These are phyloP conservation scores for Kwoniella botswanensis DNA, from an alignment of 768 basidiomycete species.

Conservation along the genomic window DNA sequence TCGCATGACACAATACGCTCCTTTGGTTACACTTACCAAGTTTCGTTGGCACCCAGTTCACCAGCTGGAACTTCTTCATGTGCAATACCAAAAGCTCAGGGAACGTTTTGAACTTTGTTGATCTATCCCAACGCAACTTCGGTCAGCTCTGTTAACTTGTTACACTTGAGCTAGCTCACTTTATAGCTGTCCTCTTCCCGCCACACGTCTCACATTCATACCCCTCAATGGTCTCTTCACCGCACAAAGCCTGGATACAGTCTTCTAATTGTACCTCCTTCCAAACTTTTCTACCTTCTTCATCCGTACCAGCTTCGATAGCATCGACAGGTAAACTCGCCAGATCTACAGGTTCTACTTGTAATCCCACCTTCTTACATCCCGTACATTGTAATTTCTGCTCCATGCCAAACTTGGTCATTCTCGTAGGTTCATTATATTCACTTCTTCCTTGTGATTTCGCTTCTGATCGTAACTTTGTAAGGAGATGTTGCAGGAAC, in stretches of 20 bases:
- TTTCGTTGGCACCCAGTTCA: slow-evolving; percentile 96
- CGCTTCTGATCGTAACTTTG: slow-evolving; percentile 65
- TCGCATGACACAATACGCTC: no score
- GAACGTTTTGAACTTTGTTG: slow-evolving; percentile 78
- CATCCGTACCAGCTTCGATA: slow-evolving; percentile 62
- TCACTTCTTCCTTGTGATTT: slow-evolving; percentile 56
- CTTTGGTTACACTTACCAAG: slow-evolving; percentile 80
- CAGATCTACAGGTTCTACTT: slow-evolving; percentile 74
- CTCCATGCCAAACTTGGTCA: slow-evolving; percentile 82
- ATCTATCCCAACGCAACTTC: slow-evolving; percentile 60
- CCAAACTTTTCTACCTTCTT: slow-evolving; percentile 70
- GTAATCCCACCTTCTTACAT: slow-evolving; percentile 82
- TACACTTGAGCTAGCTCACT: slow-evolving; percentile 62
- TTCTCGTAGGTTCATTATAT: slow-evolving; percentile 68
- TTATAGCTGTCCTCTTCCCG: slow-evolving; percentile 71
- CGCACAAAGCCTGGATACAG: slow-evolving; percentile 62
- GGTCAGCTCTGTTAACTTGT: slow-evolving; percentile 1
- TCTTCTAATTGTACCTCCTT: slow-evolving; percentile 67
- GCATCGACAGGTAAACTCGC: slow-evolving; percentile 82
- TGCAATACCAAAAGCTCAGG: slow-evolving; percentile 87
- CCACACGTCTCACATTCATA: slow-evolving; percentile 79
- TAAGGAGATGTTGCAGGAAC: slow-evolving; percentile 82
- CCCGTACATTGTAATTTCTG: slow-evolving; percentile 81
- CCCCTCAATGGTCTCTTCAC: slow-evolving; percentile 60
- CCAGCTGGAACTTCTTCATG: slow-evolving; percentile 90